Base-by-base conservation (phyloP, 495 filamentous ascomycete genomes). In the Umbilicaria muhlenbergii region DNA sequence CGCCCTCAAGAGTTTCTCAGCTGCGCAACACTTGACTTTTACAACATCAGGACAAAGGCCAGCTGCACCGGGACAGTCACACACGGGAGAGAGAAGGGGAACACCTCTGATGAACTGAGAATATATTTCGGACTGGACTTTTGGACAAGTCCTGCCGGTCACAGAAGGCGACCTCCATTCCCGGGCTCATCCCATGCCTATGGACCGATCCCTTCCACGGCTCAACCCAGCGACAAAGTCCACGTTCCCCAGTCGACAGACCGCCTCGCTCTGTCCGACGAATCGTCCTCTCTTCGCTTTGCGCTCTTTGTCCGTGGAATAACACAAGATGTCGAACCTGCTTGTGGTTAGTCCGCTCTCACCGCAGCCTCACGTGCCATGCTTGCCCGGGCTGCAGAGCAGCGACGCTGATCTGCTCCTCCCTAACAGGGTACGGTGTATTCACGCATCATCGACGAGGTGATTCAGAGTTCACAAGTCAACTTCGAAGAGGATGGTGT, bases 401-500 rank as follows among this genome's bases (percentile, higher is more conserved):
- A 34, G 41, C 24, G 16, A 41, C 17, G 14, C 48, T 37, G 21
- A 48, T 18, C 33, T 44, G 14, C 34, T 16, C 11, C 32, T 17
- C 21, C 17, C 12, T 45, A 38, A 60, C 55, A 83, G 81, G 91
- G 92, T 56, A 55, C 60, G 46, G 78, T 95, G 48, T 99, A 94
- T 68, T 69, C 80, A 58, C 72, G 78, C 59, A 83, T 96, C 68
- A 95, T 99, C 63, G 68, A 83, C 46, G 88, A 91, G 60, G 87
- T 96, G 47, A 79, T 93, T 58, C 76, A 83, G 47, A 73, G 75
- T 43, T 94, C 87, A 55, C 74, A 84, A 60, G 80, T 89, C 54
- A 88, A 94, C 60, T 96, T 99, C 62, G 92, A 99, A 61, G 91
- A 96, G 60, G 82, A 80, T 54, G 92, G 92, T 50, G 83, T 96